Conservation (phyloP, 768 basidiomycete species). For the Paxillus involutus region DNA sequence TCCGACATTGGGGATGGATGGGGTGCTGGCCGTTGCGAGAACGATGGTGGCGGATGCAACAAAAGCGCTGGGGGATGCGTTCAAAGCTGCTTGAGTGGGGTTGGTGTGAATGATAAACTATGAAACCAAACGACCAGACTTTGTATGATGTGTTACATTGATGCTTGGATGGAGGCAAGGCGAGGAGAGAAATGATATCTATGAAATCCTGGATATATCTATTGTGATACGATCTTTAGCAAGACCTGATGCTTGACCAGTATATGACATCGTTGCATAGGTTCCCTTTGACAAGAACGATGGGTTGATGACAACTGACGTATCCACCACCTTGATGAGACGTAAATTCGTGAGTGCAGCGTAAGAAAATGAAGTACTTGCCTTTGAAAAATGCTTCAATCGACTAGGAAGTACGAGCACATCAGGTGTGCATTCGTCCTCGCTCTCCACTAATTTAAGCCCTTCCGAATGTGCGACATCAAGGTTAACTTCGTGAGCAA, state of each 20-base stretch:
- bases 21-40: conserved; percentile 23
- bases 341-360: neutral
- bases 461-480: conserved; percentile 77
- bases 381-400: conserved; percentile 90
- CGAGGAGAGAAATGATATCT: conserved; percentile 4
- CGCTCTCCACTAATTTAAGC: conserved; percentile 35
- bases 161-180: neutral
- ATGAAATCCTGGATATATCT: conserved; percentile 26
- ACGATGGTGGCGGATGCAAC: conserved; percentile 21
- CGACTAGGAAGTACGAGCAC: conserved; percentile 86
- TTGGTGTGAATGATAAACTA: neutral
- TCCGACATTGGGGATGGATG: conserved; percentile 72
- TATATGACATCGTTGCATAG: conserved; percentile 47
- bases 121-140: neutral
- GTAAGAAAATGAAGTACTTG: conserved; percentile 28
- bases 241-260: conserved; percentile 24
- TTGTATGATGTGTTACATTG: neutral
- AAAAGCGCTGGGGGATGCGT: conserved; percentile 18
- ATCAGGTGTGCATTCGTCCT: conserved; percentile 63
- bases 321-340: conserved; percentile 64
- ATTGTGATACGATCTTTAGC: conserved; percentile 27
- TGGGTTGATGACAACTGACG: conserved; percentile 82
- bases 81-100: conserved; percentile 1
- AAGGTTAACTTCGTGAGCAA: conserved; percentile 81
- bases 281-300: conserved; percentile 66